Evolutionary conservation across 2,329 filamentous ascomycete genomes (phyloP).

Genomic region (Gaeumannomyces tritici): DNA sequence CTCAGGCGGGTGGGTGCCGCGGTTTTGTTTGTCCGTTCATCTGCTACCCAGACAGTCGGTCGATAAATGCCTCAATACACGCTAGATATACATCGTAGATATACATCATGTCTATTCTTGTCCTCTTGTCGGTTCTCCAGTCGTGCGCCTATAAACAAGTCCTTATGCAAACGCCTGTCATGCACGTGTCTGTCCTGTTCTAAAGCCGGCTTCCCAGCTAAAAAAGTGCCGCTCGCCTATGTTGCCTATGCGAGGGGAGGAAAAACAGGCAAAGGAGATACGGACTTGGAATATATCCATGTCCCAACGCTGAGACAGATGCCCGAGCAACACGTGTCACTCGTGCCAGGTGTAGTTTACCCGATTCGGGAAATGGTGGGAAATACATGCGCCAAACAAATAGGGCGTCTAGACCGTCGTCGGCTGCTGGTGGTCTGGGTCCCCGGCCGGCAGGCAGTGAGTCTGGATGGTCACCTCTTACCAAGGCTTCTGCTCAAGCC

Average conservation of each 20-base stretch:
- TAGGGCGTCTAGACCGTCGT: background rate
- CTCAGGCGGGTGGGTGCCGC: too few relatives aligned
- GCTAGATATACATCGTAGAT: background rate
- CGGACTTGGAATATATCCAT: too few relatives aligned
- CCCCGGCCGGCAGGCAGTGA: too few relatives aligned
- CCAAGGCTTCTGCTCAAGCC: conserved; percentile 24
- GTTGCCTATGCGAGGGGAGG: background rate
- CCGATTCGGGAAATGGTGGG: background rate
- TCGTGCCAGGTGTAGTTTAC: background rate
- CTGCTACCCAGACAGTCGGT: background rate
- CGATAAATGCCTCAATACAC: background rate
- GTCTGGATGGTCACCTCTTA: too few relatives aligned
- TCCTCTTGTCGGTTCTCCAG: background rate
- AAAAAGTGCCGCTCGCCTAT: background rate
- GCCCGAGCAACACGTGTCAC: background rate
- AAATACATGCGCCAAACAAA: background rate
- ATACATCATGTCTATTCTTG: background rate
- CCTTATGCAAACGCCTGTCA: background rate
- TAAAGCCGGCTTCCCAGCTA: background rate
- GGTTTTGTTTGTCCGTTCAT: too few relatives aligned
- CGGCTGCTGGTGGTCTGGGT: background rate
- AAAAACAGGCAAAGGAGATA: background rate
- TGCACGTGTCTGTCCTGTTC: background rate
- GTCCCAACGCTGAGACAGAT: background rate
- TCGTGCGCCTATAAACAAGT: background rate